phyloP scores from a whole-genome alignment of 169 alveolate genomes.

The Plasmodium fragile region DNA sequence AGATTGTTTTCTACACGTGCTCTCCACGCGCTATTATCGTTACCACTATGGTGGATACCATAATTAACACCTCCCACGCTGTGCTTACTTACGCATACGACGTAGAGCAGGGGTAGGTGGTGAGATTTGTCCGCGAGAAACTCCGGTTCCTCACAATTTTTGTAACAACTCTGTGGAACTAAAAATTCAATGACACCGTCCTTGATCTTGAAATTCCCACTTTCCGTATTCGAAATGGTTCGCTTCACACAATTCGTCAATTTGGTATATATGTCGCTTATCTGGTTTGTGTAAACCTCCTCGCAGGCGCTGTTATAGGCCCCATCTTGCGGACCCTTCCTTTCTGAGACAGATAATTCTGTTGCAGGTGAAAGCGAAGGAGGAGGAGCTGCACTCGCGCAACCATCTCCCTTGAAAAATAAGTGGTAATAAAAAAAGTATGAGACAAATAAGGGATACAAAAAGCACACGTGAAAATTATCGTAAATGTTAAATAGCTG shows the following conservation, averaged over 20 bases:
- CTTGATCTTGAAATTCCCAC: constrained; percentile 17
- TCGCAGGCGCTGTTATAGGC: constrained; percentile 23
- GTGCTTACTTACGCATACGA: constrained; percentile 65
- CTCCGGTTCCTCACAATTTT: constrained; percentile 21
- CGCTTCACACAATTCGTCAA: constrained; percentile 40
- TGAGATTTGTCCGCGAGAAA: constrained; percentile 16
- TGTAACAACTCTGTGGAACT: constrained; percentile 71
- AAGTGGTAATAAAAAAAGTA: constrained; percentile 73
- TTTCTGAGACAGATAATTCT: background rate
- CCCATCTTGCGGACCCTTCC: background rate
- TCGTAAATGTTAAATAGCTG: constrained; percentile 77
- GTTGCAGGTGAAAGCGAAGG: background rate
- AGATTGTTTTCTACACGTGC: background rate
- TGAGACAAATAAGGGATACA: constrained; percentile 59
- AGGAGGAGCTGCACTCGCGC: background rate
- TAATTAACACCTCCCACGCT: background rate
- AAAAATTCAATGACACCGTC: constrained; percentile 37
- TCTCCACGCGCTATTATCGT: background rate
- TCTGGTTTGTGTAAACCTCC: constrained; percentile 32
- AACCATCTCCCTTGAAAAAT: constrained; percentile 36
- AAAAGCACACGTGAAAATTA: constrained; percentile 57
- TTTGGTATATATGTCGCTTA: constrained; percentile 57
- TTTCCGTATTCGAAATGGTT: background rate
- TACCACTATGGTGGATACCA: background rate
- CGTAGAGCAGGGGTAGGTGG: constrained; percentile 31